Percentiles rank a stretch among this genome's conserved stretches.
Evolutionary conservation across 2,329 filamentous ascomycete species (phyloP).

Genomic region (Trichoderma atroviride): DNA sequence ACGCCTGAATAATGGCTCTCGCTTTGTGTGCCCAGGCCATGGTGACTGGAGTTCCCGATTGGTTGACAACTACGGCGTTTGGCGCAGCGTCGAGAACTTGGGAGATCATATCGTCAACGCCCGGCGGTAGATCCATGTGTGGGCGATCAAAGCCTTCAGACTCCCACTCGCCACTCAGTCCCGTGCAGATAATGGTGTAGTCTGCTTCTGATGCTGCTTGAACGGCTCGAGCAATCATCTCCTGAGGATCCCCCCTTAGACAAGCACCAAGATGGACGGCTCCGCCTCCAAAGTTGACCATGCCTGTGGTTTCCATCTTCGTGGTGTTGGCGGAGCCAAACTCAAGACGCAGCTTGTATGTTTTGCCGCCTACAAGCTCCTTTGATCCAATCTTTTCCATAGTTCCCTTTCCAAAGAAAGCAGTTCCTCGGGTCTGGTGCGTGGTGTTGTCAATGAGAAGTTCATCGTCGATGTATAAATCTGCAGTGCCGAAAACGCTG

Average conservation of each 20-base stretch:
- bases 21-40: neutral
- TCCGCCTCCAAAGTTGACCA: slow-evolving; percentile 13
- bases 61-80: slow-evolving; percentile 1
- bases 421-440: neutral
- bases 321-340: slow-evolving; percentile 12
- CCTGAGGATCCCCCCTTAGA: neutral
- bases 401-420: slow-evolving; percentile 16
- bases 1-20: slow-evolving; percentile 2
- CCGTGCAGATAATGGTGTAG: slow-evolving; percentile 14
- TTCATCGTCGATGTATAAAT: slow-evolving; percentile 1
- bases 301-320: slow-evolving; percentile 11
- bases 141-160: slow-evolving; percentile 6
- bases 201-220: neutral
- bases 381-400: neutral
- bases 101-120: neutral
- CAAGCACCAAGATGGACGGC: slow-evolving; percentile 8
- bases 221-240: slow-evolving; percentile 2
- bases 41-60: slow-evolving; percentile 7
- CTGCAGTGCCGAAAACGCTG: slow-evolving; percentile 2
- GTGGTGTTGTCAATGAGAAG: slow-evolving; percentile 2
- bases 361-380: neutral
- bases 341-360: neutral
- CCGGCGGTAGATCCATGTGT: neutral
- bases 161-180: slow-evolving; percentile 8
- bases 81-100: slow-evolving; percentile 10